Percentiles rank a stretch among this genome's conserved stretches.
These are phyloP conservation scores for Ochromonas danica DNA, from an alignment of 108 stramenopile species.

Conservation along the genomic window DNA sequence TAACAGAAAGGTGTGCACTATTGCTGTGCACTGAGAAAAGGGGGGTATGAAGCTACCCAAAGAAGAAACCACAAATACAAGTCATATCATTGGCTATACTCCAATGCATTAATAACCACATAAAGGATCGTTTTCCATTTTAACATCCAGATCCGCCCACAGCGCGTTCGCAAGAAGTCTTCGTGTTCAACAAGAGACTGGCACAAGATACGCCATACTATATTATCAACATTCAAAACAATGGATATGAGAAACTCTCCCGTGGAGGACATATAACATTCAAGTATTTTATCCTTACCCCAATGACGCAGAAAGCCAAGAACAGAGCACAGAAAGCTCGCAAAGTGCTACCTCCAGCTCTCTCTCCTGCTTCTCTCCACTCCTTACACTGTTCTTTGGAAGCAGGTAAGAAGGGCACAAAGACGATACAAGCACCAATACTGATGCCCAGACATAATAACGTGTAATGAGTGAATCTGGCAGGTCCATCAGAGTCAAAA, in stretches of 20 bases:
- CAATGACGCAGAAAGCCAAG: background rate
- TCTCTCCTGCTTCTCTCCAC: background rate
- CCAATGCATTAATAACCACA: no score
- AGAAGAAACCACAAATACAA: no score
- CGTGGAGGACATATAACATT: no score
- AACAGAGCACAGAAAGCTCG: background rate
- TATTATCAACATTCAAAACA: background rate
- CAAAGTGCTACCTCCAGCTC: background rate
- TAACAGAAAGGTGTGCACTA: no score
- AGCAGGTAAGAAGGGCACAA: slow-evolving; percentile 10
- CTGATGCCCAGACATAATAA: background rate
- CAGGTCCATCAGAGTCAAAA: background rate
- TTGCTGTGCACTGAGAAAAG: no score
- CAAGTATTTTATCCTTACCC: background rate
- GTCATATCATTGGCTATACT: no score
- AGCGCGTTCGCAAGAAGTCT: background rate
- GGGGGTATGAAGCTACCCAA: no score
- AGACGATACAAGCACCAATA: slow-evolving; percentile 7
- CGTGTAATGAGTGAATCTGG: background rate
- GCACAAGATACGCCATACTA: background rate
- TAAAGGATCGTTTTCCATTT: no score
- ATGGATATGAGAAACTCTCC: background rate
- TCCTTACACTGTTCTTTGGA: slow-evolving; percentile 19
- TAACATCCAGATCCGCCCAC: slow-evolving; percentile 3
- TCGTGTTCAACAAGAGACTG: background rate